Base-by-base conservation (phyloP, 1,284 basidiomycete species). In the Hemileccinum hortonii region DNA sequence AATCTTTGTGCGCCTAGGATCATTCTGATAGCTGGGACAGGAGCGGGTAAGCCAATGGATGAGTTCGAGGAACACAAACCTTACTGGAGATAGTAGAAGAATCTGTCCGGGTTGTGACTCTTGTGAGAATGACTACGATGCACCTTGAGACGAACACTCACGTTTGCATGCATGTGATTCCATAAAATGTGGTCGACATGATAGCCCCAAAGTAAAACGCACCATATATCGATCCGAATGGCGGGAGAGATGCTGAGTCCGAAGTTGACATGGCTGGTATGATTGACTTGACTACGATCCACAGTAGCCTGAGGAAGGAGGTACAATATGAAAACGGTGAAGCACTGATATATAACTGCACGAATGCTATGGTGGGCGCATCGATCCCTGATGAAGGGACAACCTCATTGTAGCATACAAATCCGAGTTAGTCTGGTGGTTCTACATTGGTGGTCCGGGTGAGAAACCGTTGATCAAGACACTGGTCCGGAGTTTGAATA, bases 41-140 rank as follows among this genome's bases (percentile, higher is more conserved):
- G 19, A 11, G 3, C 0, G 9, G 14, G 12, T 22, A 22, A 19
- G 37, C 11, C 1, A 3, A 47, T 0, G 15, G 39, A 47, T 16
- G 24, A 14, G 14, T 2, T 18, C 7, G 26, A 3, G 3, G 10
- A 29, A 16, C 3, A 1, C 22, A 16, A 9, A 8, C 2, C 46
- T 4, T 30, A 62, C 62, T 52, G 41, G 8, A 60, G 22, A 36
- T 33, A 60, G 21, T 64, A 62, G n/a, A n/a, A n/a, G n/a, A n/a
- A 63, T 21, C 59, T 61, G 29, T 12, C 6, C 26, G 7, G 11
- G 9, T 3, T 3, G 10, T 24, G 22, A n/a, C 9, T n/a, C 26
- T 3, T 14, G 3, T 26, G 7, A n/a, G n/a, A n/a, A n/a, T n/a
- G n/a, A 22, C n/a, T 18, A 2, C 11, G 16, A 37, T 6, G 21